Conservation (phyloP, 2,329 filamentous ascomycete genomes). For the Fonsecaea pugnacius region DNA sequence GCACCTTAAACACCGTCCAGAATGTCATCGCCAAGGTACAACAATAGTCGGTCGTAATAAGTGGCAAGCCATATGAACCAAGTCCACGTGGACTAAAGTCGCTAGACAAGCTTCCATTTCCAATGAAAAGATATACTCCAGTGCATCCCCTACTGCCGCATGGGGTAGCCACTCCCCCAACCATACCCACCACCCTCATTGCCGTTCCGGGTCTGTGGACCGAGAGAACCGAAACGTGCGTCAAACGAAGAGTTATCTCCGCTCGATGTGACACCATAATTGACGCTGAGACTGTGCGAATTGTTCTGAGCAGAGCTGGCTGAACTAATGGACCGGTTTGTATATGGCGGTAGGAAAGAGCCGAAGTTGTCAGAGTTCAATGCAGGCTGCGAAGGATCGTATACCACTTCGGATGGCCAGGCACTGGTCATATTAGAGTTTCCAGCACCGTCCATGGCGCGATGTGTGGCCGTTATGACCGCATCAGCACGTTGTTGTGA, state of each 20-base stretch:
- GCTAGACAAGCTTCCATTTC: no score
- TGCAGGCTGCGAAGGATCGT: neutral
- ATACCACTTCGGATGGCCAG: neutral
- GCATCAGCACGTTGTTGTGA: neutral
- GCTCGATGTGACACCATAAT: neutral
- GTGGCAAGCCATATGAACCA: neutral
- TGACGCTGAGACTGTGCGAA: no score
- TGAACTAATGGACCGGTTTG: neutral
- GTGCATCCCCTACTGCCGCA: neutral
- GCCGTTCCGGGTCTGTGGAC: neutral
- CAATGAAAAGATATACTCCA: neutral
- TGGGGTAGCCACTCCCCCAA: neutral
- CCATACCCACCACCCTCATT: neutral
- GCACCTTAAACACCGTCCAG: neutral
- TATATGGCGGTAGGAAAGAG: neutral
- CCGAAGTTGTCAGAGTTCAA: neutral
- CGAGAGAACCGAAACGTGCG: neutral
- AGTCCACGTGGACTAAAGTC: no score
- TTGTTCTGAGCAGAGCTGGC: neutral
- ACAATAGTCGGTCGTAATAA: neutral
- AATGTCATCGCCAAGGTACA: neutral
- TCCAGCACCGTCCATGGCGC: neutral
- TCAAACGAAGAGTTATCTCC: neutral
- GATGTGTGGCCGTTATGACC: neutral
- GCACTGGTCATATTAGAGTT: neutral